Conservation (phyloP, 495 filamentous ascomycete genomes). For the Aspergillus coremiiformis region DNA sequence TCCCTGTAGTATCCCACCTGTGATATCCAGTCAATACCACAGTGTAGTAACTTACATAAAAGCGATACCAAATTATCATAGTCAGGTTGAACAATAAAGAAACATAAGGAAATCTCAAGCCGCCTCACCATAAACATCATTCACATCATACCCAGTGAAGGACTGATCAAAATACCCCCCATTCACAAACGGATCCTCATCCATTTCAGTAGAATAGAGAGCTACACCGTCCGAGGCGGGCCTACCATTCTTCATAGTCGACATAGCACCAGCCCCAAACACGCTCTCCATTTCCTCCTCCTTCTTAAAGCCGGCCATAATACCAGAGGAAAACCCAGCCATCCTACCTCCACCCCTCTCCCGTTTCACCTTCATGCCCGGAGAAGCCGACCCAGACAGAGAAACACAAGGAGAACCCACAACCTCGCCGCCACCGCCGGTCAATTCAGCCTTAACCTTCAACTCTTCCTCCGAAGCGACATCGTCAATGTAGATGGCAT, state of each 20-base stretch:
- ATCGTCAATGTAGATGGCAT: constrained; percentile 17
- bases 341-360: background rate
- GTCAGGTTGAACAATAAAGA: too few species aligned
- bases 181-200: background rate
- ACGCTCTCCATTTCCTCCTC: background rate
- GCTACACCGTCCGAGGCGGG: background rate
- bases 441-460: background rate
- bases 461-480: background rate
- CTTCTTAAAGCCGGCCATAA: background rate
- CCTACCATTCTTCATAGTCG: background rate
- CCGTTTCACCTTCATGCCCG: background rate
- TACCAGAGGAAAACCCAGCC: background rate
- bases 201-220: background rate
- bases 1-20: too few species aligned
- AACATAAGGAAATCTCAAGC: background rate
- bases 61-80: too few species aligned
- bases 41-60: too few species aligned
- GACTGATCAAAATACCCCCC: background rate
- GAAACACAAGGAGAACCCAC: background rate
- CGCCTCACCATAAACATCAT: constrained; percentile 5
- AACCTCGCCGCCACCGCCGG: background rate
- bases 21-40: too few species aligned
- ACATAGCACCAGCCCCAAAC: background rate
- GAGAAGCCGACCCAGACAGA: background rate
- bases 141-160: constrained; percentile 1